Evolutionary conservation across 2,329 filamentous ascomycete genomes (phyloP), one percentile per base, ranked within the genome.

Genomic region (Bisporella sp.): DNA sequence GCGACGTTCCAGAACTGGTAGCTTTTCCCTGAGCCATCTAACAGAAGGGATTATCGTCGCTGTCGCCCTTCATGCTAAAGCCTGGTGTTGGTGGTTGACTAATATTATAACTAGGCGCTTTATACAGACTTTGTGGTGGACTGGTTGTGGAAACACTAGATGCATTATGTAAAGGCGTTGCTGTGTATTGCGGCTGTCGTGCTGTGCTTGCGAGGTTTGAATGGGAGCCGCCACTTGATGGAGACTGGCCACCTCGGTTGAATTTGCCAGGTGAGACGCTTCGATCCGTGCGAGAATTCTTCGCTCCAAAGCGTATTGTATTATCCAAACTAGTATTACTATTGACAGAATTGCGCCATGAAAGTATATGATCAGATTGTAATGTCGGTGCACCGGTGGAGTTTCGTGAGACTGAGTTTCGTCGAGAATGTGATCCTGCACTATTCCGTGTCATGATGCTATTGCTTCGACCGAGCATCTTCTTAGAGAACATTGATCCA

Each of bases 331-430:
- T 33, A 5, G 70, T 60, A 42, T 71, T 74, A 53, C 74, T 75
- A 5, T 74, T 71, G 50, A 87, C 77, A 9, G 77, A 78, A 57
- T 95, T 89, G 4, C 91, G 82, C 92, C 92, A 99, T 46, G 82
- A 87, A 57, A 95, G 77, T 57, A 96, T 96, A 12, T 88, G 80
- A 56, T 97, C 92, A 1, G 84, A 58, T 42, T 65, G 2, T 59
- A 60, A 2, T 65, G 62, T 1, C 65, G 49, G 5, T 52, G 46
- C 9, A 32, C 30, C n/a, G 11, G 60, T 42, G 32, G 62, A 62
- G 52, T 59, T 59, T 47, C 65, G 63, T 13, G 71, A 56, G 55
- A 60, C 66, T 52, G 67, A 76, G 60, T 66, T 76, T 64, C 62
- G 72, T 62, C 64, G 72, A 49, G 67, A 73, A 46, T 59, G 55